A percentile compares a stretch with the other conserved stretches of the same genome.
These are phyloP conservation scores for Candida odintsovae DNA, from an alignment of 805 yeast genomes.

Conservation along the genomic window DNA sequence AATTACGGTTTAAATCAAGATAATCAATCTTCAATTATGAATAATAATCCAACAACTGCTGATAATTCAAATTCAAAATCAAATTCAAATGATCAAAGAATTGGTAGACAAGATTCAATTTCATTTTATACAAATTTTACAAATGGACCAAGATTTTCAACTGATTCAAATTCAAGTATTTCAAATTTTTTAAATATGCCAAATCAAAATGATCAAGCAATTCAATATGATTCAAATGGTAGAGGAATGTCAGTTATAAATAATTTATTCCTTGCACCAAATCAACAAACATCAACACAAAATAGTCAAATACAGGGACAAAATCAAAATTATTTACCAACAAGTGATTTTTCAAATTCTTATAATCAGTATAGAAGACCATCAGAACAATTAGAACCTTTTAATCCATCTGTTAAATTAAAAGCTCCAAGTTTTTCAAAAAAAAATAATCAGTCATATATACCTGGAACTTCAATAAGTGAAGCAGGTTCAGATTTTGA, in stretches of 20 bases:
- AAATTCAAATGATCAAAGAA: conserved; percentile 8
- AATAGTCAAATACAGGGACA: too few relatives aligned
- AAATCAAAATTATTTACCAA: conserved; percentile 9
- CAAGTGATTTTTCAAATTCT: conserved; percentile 20
- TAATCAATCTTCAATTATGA: too few relatives aligned
- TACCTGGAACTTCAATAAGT: conserved; percentile 11
- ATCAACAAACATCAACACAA: too few relatives aligned
- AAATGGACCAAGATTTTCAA: conserved; percentile 22
- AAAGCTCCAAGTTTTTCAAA: conserved; percentile 22
- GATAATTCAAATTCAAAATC: conserved; percentile 5
- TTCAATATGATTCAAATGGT: conserved; percentile 17
- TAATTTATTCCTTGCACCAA: conserved; percentile 21
- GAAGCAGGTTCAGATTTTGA: conserved; percentile 19
- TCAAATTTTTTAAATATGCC: conserved; percentile 17
- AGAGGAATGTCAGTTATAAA: conserved; percentile 22
- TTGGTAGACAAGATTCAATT: conserved; percentile 23
- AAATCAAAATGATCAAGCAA: conserved; percentile 8
- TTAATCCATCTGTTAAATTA: conserved; percentile 31
- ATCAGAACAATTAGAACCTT: conserved; percentile 47
- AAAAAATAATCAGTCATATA: conserved; percentile 6
- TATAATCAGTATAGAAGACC: conserved; percentile 32
- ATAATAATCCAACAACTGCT: conserved; percentile 3
- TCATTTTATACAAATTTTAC: conserved; percentile 22
- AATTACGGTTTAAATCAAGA: too few relatives aligned
- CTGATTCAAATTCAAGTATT: conserved; percentile 24